Conservation (phyloP, 1,284 basidiomycete genomes). For the Phylloboletellus chloephorus region DNA sequence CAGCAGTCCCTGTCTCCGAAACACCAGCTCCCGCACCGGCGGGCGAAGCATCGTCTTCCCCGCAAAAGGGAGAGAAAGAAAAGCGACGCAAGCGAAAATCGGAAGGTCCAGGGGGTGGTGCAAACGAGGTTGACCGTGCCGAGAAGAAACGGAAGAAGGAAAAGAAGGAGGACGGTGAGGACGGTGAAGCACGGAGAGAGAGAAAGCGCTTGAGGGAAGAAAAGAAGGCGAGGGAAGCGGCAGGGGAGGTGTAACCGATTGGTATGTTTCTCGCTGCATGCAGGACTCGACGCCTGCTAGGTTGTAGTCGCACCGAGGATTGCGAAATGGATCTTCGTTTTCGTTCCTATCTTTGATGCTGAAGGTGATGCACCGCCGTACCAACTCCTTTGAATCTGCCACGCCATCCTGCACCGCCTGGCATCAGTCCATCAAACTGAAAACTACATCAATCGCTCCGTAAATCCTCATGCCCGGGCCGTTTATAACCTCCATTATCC, state of each 20-base stretch:
- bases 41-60: constrained; percentile 37
- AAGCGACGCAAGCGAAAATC: constrained; percentile 75
- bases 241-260: constrained; percentile 22
- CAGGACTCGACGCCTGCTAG: background rate
- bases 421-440: constrained; percentile 13
- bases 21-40: constrained; percentile 21
- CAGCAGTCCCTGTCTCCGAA: constrained; percentile 22
- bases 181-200: constrained; percentile 59
- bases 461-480: background rate
- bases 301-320: constrained; percentile 1
- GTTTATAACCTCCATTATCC: constrained; percentile 5
- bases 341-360: constrained; percentile 17
- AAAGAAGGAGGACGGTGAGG: constrained; percentile 43
- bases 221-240: constrained; percentile 56
- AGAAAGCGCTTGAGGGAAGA: constrained; percentile 64
- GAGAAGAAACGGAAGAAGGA: constrained; percentile 51
- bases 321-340: constrained; percentile 1
- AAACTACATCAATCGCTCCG: too few relatives aligned
- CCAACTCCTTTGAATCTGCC: constrained; percentile 5
- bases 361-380: constrained; percentile 6
- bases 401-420: constrained; percentile 9
- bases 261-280: constrained; percentile 1
- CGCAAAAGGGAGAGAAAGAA: constrained; percentile 53
- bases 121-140: constrained; percentile 41
- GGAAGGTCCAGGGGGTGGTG: constrained; percentile 40